phyloP scores from a whole-genome alignment of 1,139 yeast species.

The Debaryomycetaceae sp. region DNA sequence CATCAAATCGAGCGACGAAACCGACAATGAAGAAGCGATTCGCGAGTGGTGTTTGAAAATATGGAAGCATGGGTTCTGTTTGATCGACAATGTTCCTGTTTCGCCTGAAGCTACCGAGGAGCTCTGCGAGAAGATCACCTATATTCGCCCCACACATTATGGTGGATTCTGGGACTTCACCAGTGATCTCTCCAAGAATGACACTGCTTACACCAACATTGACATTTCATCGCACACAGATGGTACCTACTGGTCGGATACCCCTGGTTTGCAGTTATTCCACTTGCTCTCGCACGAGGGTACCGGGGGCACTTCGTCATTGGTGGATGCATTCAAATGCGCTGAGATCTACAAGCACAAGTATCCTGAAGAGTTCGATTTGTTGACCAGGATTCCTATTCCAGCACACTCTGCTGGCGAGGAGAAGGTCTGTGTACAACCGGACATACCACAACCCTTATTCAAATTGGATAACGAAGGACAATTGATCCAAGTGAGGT shows the following conservation, averaged over 20 bases:
- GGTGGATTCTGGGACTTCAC: conserved; percentile 87
- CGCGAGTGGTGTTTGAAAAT: conserved; percentile 60
- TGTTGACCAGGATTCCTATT: conserved; percentile 50
- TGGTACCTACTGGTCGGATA: conserved; percentile 77
- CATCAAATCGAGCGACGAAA: conserved; percentile 33
- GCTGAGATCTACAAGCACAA: conserved; percentile 48
- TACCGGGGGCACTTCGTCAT: conserved; percentile 68
- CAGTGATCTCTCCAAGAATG: conserved; percentile 66
- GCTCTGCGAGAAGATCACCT: conserved; percentile 58
- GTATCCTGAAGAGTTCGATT: conserved; percentile 54
- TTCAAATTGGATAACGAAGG: conserved; percentile 56
- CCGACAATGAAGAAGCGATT: conserved; percentile 43
- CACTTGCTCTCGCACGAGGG: conserved; percentile 68
- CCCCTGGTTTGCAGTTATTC: conserved; percentile 73
- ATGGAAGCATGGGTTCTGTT: conserved; percentile 60
- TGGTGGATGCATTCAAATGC: conserved; percentile 67
- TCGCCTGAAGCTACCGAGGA: conserved; percentile 59
- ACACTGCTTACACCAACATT: conserved; percentile 72
- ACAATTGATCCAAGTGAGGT: conserved; percentile 61
- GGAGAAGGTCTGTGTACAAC: conserved; percentile 62
- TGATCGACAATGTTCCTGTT: conserved; percentile 62
- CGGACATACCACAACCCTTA: conserved; percentile 58
- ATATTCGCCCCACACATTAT: conserved; percentile 70
- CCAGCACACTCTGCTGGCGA: conserved; percentile 85
- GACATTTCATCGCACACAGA: conserved; percentile 71